phyloP scores from a whole-genome alignment of 2,329 filamentous ascomycete genomes.

The Fusarium nisikadoi region DNA sequence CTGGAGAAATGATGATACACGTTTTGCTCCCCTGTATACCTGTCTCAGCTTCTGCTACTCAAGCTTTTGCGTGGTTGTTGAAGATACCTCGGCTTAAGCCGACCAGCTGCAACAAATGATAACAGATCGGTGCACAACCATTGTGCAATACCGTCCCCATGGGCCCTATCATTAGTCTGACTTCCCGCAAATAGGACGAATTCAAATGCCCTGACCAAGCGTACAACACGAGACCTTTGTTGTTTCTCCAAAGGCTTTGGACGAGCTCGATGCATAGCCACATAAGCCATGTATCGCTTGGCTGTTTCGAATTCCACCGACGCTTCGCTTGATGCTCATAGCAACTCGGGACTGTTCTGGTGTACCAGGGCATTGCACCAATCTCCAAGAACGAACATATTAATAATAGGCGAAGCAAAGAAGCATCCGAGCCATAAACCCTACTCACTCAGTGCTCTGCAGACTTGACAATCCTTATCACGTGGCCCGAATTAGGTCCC shows the following conservation, averaged over 20 bases:
- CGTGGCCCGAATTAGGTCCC: not conserved
- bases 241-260: not conserved
- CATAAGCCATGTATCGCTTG: constrained; percentile 10
- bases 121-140: constrained; percentile 12
- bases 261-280: constrained; percentile 4
- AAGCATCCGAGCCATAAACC: not conserved
- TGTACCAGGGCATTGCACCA: not conserved
- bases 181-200: not conserved
- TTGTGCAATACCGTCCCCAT: constrained; percentile 27
- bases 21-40: not conserved
- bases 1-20: not conserved
- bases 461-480: constrained; percentile 10
- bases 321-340: not conserved
- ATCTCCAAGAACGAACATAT: not conserved
- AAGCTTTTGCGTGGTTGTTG: constrained; percentile 15
- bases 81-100: constrained; percentile 29
- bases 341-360: not conserved
- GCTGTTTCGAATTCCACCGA: constrained; percentile 1
- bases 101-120: constrained; percentile 28
- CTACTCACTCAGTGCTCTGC: constrained; percentile 1
- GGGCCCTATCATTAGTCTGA: constrained; percentile 9
- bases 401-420: not conserved
- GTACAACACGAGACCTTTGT: not conserved
- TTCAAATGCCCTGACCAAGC: not conserved
- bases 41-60: constrained; percentile 18